Evolutionary conservation across 1,139 yeast species (phyloP).

Genomic region (Saccharomyces hybrid): DNA sequence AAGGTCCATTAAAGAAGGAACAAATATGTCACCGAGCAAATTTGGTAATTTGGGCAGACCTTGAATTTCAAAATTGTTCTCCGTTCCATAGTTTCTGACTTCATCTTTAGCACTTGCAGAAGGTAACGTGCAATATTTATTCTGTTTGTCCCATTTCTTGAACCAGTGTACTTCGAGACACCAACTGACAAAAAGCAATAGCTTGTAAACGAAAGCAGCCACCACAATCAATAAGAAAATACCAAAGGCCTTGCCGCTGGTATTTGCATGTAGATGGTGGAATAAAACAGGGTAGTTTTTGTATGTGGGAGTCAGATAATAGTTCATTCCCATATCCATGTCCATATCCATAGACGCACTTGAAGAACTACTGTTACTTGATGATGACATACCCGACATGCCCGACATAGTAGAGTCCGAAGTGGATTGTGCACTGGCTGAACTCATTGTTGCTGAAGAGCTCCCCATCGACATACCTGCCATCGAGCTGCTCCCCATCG

Average conservation of each 20-base stretch:
- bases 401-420: conserved; percentile 6
- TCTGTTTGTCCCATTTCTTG: conserved; percentile 30
- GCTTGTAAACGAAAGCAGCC: conserved; percentile 51
- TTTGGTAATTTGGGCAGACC: conserved; percentile 26
- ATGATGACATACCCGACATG: conserved; percentile 16
- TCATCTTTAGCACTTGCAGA: conserved; percentile 4
- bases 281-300: conserved; percentile 55
- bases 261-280: conserved; percentile 43
- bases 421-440: conserved; percentile 3
- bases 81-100: conserved; percentile 12
- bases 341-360: conserved; percentile 17
- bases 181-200: conserved; percentile 49
- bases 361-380: conserved; percentile 9
- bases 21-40: conserved; percentile 35
- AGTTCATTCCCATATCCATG: conserved; percentile 44
- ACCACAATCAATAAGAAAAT: conserved; percentile 55
- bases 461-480: conserved; percentile 3
- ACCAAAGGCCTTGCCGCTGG: conserved; percentile 61
- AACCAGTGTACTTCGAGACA: conserved; percentile 64
- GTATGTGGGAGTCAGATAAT: conserved; percentile 47
- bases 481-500: conserved; percentile 3
- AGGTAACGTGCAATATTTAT: conserved; percentile 13
- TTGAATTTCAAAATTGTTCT: conserved; percentile 11
- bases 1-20: conserved; percentile 36
- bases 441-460: conserved; percentile 1